These are phyloP conservation scores for Onygenales sp. DNA, from an alignment of 2,329 filamentous ascomycete species.

Conservation along the genomic window DNA sequence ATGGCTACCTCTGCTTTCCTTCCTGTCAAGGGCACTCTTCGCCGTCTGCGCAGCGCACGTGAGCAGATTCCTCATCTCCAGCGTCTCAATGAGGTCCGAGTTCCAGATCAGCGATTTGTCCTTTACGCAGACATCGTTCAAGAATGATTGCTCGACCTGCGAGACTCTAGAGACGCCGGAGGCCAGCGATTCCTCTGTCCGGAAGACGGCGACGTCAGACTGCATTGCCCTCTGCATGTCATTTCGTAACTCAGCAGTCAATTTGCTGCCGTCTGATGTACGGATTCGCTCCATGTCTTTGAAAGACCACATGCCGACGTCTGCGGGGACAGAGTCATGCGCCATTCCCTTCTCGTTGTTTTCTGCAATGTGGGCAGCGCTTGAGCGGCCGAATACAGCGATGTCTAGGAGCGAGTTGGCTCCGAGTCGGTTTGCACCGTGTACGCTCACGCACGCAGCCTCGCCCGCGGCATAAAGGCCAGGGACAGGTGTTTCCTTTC, in stretches of 20 bases:
- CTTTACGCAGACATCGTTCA: constrained; percentile 68
- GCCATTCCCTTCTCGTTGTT: constrained; percentile 71
- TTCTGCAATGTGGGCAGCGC: constrained; percentile 82
- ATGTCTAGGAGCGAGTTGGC: constrained; percentile 87
- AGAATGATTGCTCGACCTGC: constrained; percentile 66
- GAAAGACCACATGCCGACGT: constrained; percentile 72
- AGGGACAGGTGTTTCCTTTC: constrained; percentile 74
- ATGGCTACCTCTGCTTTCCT: constrained; percentile 80
- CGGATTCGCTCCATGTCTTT: constrained; percentile 69
- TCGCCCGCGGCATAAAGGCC: constrained; percentile 85
- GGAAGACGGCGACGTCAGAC: constrained; percentile 84
- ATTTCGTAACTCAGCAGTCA: constrained; percentile 69
- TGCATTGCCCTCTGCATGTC: constrained; percentile 96
- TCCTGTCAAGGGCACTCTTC: constrained; percentile 67
- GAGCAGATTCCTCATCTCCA: constrained; percentile 77
- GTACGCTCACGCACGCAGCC: constrained; percentile 82
- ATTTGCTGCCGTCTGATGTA: constrained; percentile 65
- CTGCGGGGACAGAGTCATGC: constrained; percentile 54
- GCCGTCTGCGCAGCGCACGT: constrained; percentile 82
- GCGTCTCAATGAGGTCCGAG: constrained; percentile 81
- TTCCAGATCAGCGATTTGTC: constrained; percentile 98
- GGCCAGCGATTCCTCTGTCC: constrained; percentile 75
- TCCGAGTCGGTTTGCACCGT: constrained; percentile 83
- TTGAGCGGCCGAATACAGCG: constrained; percentile 82
- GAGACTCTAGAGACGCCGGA: constrained; percentile 74